Base-by-base conservation (phyloP, 768 basidiomycete species). In the Auriscalpium microsporum region DNA sequence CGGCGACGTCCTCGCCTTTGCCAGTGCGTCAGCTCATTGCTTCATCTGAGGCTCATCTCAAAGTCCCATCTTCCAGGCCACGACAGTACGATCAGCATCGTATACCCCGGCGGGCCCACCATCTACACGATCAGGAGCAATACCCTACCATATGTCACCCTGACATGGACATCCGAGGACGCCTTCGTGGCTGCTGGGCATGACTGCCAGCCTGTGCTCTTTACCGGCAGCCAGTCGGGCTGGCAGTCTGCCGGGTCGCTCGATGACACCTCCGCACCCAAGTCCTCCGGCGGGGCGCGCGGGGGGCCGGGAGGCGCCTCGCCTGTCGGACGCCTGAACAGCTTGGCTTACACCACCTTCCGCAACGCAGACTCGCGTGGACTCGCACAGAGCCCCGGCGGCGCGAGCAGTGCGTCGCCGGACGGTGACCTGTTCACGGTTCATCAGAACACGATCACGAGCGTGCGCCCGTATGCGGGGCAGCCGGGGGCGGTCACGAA, bases 401-500 rank as follows among this genome's bases (percentile, higher is more conserved):
- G 65, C 10, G 71, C 72, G 0, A 62, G 64, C 1, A 62, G 56
- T 8, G 68, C 67, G 16, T 69, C 71, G 4, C 67, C 69, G 5
- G 84, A 87, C 64, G 90, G 88, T 3, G 90, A 94, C 67, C 72
- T 95, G 51, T 73, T 80, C 64, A 98, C 96, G 13, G 79, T 96
- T 50, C 96, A 98, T 67, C 96, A 98, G 78, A 99, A 99, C 74
- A 96, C 94, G 38, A 96, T 99, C 71, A 97, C 93, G n/a, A 86
- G 78, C 62, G 77, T 98, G 42, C 75, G 93, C 55, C 74, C 89
- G 28, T 96, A 89, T 64, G 86, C 86, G 58, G 74, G 72, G 1
- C 60, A 64, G 3, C 77, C 75, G 11, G 84, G 82, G 0, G 71
- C 73, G 2, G 85, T 97, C 5, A 75, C 71, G 48, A 81, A 80